Percentiles rank a stretch among this genome's conserved stretches.
These are phyloP conservation scores for Ophiostoma himal-ulmi DNA, from an alignment of 2,329 filamentous ascomycete species.

Conservation along the genomic window DNA sequence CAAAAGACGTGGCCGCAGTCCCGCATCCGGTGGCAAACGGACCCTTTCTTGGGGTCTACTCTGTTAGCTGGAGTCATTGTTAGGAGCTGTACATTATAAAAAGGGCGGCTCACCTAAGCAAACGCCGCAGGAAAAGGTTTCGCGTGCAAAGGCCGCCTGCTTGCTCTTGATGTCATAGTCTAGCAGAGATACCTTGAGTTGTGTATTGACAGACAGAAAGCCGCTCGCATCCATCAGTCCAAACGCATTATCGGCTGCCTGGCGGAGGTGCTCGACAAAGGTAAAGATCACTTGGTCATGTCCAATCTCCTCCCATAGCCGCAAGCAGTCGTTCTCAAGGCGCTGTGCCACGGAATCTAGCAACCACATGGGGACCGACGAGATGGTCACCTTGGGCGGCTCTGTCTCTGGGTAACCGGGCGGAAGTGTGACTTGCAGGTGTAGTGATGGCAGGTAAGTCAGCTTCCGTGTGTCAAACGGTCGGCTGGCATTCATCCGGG, in stretches of 20 bases:
- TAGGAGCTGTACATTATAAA: background rate
- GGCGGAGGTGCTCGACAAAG: conserved; percentile 59
- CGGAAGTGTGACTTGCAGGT: conserved; percentile 50
- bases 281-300: conserved; percentile 54
- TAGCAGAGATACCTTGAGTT: conserved; percentile 64
- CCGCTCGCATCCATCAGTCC: conserved; percentile 47
- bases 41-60: conserved; percentile 80
- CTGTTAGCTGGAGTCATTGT: background rate
- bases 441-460: conserved; percentile 53
- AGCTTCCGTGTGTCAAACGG: conserved; percentile 44
- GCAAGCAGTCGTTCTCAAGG: conserved; percentile 46
- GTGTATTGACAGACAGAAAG: conserved; percentile 47
- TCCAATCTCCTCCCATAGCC: conserved; percentile 58
- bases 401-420: conserved; percentile 50
- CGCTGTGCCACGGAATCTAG: conserved; percentile 41
- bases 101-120: conserved; percentile 57
- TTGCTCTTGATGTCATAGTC: conserved; percentile 73
- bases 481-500: background rate
- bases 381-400: conserved; percentile 48
- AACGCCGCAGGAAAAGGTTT: conserved; percentile 81
- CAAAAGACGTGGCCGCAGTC: conserved; percentile 92
- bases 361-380: conserved; percentile 55
- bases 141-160: conserved; percentile 68
- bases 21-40: conserved; percentile 70
- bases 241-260: conserved; percentile 55